Base-by-base conservation (phyloP, 495 filamentous ascomycete species). In the Trichoderma erinaceum region DNA sequence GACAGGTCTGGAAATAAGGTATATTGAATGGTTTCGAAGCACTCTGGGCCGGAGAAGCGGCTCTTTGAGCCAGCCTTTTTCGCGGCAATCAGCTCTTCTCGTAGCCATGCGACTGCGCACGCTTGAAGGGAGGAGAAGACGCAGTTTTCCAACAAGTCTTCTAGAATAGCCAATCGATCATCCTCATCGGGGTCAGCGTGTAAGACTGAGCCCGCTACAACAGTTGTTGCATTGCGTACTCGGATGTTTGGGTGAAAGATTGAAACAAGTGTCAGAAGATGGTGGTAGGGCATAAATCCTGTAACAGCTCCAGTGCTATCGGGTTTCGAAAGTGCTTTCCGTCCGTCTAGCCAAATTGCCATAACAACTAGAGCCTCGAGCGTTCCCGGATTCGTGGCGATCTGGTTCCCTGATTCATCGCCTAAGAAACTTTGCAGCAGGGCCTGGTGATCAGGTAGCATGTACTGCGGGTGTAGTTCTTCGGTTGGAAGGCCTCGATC, bases 41-140 rank as follows among this genome's bases (percentile, higher is more conserved):
- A 77, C 11, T 79, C 78, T 4, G 86, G 80, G 2, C 80, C 84
- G 11, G 85, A 74, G 69, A 92, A 94, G 21, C 76, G 67, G 63
- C 63, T 29, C 27, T 75, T 68, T 46, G 67, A 66, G 43, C 67
- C 48, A 25, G 75, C 67, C 18, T 66, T 41, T 23, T 65, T 68
- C 71, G 86, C 79, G 27, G 78, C 76, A 16, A 94, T 79, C 3
- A 94, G 84, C 75, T 97, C 94, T 65, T 93, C 88, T 74, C 93
- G 93, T 4, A 97, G 78, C 91, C 96, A 97, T 29, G 85, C 84
- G 13, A 98, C 85, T 0, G 93, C 93, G 66, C 86, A 88, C 16
- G 89, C 92, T 70, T 92, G 92, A 58, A 95, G 83, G 3, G 89
- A 84, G 29, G 90, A 84, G 73, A 87, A 91, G 7, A 89, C 88